phyloP scores from a whole-genome alignment of 345 rosid genomes.

The Acer saccharum region DNA sequence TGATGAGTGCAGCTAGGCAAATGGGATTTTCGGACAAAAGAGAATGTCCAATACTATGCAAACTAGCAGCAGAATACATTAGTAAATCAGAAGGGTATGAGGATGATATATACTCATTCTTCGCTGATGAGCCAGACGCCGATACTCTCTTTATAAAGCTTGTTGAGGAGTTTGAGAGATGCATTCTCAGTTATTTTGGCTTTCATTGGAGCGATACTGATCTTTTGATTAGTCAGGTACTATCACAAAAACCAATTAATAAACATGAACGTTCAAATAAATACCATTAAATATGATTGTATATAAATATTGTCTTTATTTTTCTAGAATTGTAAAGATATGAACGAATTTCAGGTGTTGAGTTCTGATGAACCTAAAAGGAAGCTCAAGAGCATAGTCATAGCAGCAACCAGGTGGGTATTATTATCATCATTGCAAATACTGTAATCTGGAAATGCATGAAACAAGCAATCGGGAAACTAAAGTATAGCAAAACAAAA shows the following conservation, averaged over 20 bases:
- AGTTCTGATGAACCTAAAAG: constrained; percentile 71
- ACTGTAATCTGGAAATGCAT: not conserved
- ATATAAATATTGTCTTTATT: too few species aligned
- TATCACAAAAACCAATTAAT: too few species aligned
- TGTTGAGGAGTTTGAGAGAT: constrained; percentile 91
- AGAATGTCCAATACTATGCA: constrained; percentile 84
- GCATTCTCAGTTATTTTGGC: constrained; percentile 87
- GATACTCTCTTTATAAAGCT: constrained; percentile 81
- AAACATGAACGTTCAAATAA: too few species aligned
- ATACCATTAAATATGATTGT: too few species aligned
- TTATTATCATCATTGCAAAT: not conserved
- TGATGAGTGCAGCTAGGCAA: constrained; percentile 63
- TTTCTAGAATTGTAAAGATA: not conserved
- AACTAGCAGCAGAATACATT: constrained; percentile 81
- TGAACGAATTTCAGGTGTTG: constrained; percentile 49
- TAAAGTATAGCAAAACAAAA: too few species aligned
- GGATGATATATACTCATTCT: constrained; percentile 66
- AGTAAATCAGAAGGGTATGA: constrained; percentile 67
- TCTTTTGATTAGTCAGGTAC: constrained; percentile 81
- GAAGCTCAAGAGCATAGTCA: constrained; percentile 73
- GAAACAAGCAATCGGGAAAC: too few species aligned
- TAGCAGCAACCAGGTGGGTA: constrained; percentile 82
- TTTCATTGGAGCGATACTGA: constrained; percentile 84
- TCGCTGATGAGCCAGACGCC: constrained; percentile 57
- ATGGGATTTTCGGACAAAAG: constrained; percentile 77